Evolutionary conservation across 345 rosid genomes (phyloP).

Genomic region (Alliaria petiolata): DNA sequence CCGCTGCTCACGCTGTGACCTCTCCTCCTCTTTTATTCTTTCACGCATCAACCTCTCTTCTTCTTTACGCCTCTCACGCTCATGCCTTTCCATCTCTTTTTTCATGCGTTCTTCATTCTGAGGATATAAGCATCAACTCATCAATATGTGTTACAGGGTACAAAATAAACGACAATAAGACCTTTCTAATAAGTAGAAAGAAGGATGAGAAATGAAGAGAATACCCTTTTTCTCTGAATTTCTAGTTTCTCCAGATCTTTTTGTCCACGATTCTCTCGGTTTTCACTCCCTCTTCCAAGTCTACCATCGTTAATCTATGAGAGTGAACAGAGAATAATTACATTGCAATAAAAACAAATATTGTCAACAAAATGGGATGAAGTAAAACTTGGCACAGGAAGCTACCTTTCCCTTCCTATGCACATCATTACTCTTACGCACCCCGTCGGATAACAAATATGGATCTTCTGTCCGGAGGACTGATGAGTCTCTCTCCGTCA

Average conservation of each 20-base stretch:
- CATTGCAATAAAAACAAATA: conserved; percentile 6
- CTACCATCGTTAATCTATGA: conserved; percentile 68
- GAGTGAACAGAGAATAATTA: conserved; percentile 18
- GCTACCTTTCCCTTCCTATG: conserved; percentile 36
- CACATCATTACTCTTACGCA: conserved; percentile 29
- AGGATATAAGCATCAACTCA: conserved; percentile 23
- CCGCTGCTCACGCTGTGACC: conserved; percentile 73
- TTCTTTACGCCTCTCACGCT: conserved; percentile 96
- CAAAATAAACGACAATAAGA: background rate
- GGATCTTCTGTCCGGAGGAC: conserved; percentile 39
- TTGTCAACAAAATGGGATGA: conserved; percentile 5
- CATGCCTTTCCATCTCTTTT: conserved; percentile 89
- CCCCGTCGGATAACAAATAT: conserved; percentile 29
- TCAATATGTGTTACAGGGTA: conserved; percentile 13
- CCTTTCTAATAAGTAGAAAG: background rate
- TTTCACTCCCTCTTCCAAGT: conserved; percentile 68
- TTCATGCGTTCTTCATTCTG: conserved; percentile 83
- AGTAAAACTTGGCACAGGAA: conserved; percentile 13
- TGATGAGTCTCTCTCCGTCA: conserved; percentile 46
- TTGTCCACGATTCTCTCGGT: conserved; percentile 50
- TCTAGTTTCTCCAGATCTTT: conserved; percentile 84
- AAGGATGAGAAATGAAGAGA: background rate
- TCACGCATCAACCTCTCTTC: conserved; percentile 96
- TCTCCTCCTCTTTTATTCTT: conserved; percentile 92
- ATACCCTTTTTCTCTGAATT: conserved; percentile 69